A percentile compares a stretch with the other conserved stretches of the same genome.
These are phyloP conservation scores for Entoloma clypeatum DNA, from an alignment of 1,284 basidiomycete species.

Conservation along the genomic window DNA sequence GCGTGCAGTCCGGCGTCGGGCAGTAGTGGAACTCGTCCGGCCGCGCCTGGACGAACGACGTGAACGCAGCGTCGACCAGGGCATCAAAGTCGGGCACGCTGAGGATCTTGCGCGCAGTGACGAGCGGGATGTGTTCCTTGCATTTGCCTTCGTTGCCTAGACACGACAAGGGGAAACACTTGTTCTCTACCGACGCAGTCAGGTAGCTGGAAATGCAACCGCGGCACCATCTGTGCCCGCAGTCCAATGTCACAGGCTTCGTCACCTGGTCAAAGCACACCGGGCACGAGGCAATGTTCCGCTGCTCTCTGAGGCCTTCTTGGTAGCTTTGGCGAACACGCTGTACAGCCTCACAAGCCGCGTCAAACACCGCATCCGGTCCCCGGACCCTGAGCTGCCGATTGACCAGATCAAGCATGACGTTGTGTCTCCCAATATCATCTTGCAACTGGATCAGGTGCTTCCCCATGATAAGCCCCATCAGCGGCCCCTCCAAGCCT, in stretches of 20 bases:
- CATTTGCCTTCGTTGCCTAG: conserved; percentile 60
- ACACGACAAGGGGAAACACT: conserved; percentile 64
- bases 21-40: conserved; percentile 65
- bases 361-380: conserved; percentile 20
- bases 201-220: conserved; percentile 57
- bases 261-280: conserved; percentile 56
- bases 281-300: conserved; percentile 41
- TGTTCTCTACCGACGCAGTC: conserved; percentile 49
- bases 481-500: conserved; percentile 40
- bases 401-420: conserved; percentile 34
- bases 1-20: conserved; percentile 69
- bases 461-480: conserved; percentile 42
- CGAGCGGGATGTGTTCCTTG: conserved; percentile 46
- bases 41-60: conserved; percentile 49
- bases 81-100: conserved; percentile 47
- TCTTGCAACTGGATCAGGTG: conserved; percentile 32
- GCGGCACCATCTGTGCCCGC: conserved; percentile 65
- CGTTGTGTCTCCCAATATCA: conserved; percentile 36
- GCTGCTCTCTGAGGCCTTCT: conserved; percentile 10
- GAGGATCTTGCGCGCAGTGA: conserved; percentile 46
- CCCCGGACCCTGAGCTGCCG: conserved; percentile 35
- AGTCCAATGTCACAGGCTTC: conserved; percentile 48
- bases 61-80: conserved; percentile 54
- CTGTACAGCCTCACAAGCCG: conserved; percentile 21
- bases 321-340: conserved; percentile 18